Evolutionary conservation across 192 early-diverging fungal species (phyloP).

Genomic region (Coemansia sp.): DNA sequence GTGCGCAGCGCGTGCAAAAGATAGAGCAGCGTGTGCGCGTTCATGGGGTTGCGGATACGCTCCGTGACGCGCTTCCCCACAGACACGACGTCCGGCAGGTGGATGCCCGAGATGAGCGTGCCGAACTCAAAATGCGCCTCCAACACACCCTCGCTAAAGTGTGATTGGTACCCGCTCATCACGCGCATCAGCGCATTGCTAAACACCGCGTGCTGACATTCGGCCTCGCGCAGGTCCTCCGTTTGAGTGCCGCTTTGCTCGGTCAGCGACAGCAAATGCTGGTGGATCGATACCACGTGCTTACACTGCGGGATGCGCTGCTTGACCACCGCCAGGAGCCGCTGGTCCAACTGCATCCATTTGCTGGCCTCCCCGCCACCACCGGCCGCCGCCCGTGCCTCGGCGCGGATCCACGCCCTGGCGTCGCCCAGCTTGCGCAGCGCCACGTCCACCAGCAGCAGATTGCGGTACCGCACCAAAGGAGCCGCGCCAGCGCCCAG

Average conservation of each 20-base stretch:
- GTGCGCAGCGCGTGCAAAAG: conserved; percentile 24
- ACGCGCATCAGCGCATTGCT: conserved; percentile 42
- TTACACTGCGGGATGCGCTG: conserved; percentile 49
- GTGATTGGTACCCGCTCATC: conserved; percentile 38
- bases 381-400: conserved; percentile 3
- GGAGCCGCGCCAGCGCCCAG: conserved; percentile 22
- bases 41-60: conserved; percentile 17
- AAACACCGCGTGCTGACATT: conserved; percentile 24
- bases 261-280: conserved; percentile 5
- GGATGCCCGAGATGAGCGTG: conserved; percentile 22
- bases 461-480: conserved; percentile 43
- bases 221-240: conserved; percentile 8
- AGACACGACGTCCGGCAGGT: conserved; percentile 7
- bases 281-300: conserved; percentile 22
- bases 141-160: conserved; percentile 32
- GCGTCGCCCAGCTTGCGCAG: conserved; percentile 36
- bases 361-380: conserved; percentile 1
- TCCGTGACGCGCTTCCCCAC: not conserved
- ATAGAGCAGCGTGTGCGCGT: conserved; percentile 30
- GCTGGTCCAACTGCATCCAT: conserved; percentile 30
- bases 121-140: conserved; percentile 47
- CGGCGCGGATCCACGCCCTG: conserved; percentile 20
- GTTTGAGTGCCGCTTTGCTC: not conserved
- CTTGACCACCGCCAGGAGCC: conserved; percentile 28
- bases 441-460: conserved; percentile 35